Base-by-base conservation (phyloP, 768 basidiomycete species). In the Pleurotus pulmonarius region DNA sequence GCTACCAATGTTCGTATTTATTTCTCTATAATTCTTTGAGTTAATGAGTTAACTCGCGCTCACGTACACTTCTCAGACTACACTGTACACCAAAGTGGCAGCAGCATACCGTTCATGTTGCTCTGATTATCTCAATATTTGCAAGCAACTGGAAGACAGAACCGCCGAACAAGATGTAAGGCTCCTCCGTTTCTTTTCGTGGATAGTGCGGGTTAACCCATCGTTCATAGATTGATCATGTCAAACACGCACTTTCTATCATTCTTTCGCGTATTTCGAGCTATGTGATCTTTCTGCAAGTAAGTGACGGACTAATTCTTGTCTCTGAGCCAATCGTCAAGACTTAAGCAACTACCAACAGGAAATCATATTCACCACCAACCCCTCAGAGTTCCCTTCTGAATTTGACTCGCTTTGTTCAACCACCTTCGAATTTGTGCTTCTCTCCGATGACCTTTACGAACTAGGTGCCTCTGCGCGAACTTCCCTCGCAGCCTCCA, bases 391-490 rank as follows among this genome's bases (percentile, higher is more conserved):
- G 3, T 62, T 62, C 1, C 39, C 55, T 8, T 60, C 64, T 4
- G 3, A 20, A 12, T 74, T 71, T 63, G 69, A 75, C 55, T 53
- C 67, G 5, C 67, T 76, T 3, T 76, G 76, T 56, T 59, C 56
- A 45, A 63, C 70, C 29, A 62, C 67, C 18, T 65, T 69, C 49
- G 61, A 69, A 16, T 59, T 73, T 41, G 59, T 46, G n/a, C 66
- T 71, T 41, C 65, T 73, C 13, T 65, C 69, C 1, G 61, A 66
- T n/a, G 67, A 67, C 13, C 70, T 77, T 51, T 58, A 71, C 57
- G 75, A 77, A 63, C 71, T 73, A 25, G 73, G 73, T 7, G 56
- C 46, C 34, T 69, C 73, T 44, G 56, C 76, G 9, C 74, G 75
- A 13, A 73, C 72, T 8, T 69, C 72, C 64, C 63, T 62, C 38